phyloP scores from a whole-genome alignment of 1,139 yeast genomes.

The Geotrichum klebahnii region DNA sequence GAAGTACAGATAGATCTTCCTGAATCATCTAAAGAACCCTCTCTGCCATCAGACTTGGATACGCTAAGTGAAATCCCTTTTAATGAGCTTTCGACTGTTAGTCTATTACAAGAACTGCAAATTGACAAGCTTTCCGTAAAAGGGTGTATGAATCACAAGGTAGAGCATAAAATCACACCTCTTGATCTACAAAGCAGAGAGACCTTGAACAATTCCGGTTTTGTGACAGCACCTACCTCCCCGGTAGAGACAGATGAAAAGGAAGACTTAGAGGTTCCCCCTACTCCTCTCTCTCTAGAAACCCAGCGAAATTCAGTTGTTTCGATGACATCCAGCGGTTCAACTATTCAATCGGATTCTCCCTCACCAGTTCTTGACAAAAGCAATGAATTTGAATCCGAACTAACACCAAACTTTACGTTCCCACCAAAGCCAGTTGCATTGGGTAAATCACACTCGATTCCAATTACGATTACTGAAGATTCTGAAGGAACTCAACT shows the following conservation, averaged over 20 bases:
- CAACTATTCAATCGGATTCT: conserved; percentile 2
- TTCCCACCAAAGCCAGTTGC: not conserved
- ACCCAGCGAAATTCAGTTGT: conserved; percentile 4
- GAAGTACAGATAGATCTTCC: no score
- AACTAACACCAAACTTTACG: not conserved
- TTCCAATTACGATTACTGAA: not conserved
- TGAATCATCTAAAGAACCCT: not conserved
- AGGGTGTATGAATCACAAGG: not conserved
- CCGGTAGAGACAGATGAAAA: conserved; percentile 3
- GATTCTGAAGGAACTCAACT: not conserved
- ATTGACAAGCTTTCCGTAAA: not conserved
- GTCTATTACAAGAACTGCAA: conserved; percentile 2
- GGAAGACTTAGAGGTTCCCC: conserved; percentile 1
- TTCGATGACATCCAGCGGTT: not conserved
- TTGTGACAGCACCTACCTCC: conserved; percentile 14
- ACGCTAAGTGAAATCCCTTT: not conserved
- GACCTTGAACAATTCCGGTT: conserved; percentile 1
- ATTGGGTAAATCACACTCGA: not conserved
- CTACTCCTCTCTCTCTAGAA: not conserved
- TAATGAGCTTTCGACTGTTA: not conserved
- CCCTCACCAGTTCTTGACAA: not conserved
- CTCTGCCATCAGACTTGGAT: not conserved
- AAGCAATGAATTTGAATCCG: not conserved
- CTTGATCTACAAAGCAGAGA: not conserved
- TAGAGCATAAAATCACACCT: not conserved